Conservation (phyloP, 2,329 filamentous ascomycete species). For the Trichothecium sympodiale region DNA sequence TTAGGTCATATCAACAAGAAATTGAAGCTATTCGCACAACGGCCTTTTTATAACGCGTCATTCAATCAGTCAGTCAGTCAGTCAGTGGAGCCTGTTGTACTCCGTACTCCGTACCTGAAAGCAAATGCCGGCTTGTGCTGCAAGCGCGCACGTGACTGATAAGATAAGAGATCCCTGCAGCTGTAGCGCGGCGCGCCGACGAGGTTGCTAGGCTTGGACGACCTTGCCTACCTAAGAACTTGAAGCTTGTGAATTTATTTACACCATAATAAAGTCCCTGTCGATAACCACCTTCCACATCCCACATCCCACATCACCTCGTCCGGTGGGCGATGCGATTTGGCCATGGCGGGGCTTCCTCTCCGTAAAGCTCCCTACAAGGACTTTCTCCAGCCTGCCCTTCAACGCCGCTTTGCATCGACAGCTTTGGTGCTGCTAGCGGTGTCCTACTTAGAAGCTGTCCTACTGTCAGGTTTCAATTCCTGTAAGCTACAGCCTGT, state of each 20-base stretch:
- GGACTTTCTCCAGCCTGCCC: slow-evolving; percentile 79
- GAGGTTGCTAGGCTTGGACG: background rate
- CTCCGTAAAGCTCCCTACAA: slow-evolving; percentile 59
- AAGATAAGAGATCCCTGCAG: too few species aligned
- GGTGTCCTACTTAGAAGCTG: slow-evolving; percentile 62
- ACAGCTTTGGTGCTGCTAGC: slow-evolving; percentile 59
- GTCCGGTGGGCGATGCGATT: slow-evolving; percentile 30
- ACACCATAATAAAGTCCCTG: background rate
- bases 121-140: too few species aligned
- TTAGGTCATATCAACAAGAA: too few species aligned
- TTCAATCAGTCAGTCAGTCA: too few species aligned
- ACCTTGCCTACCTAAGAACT: background rate
- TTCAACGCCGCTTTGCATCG: slow-evolving; percentile 77
- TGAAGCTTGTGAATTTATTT: slow-evolving; percentile 2
- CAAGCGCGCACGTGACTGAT: too few species aligned
- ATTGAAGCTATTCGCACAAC: too few species aligned
- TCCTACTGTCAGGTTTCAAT: slow-evolving; percentile 58
- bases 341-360: slow-evolving; percentile 39
- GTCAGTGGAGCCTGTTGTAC: too few species aligned
- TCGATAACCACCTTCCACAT: background rate
- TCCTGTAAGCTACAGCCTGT: slow-evolving; percentile 43
- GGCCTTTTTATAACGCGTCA: too few species aligned
- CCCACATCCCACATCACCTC: slow-evolving; percentile 5
- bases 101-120: too few species aligned
- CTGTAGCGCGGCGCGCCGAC: too few species aligned